phyloP scores from a whole-genome alignment of 805 yeast genomes.

The Phaffomyces thermotolerans region DNA sequence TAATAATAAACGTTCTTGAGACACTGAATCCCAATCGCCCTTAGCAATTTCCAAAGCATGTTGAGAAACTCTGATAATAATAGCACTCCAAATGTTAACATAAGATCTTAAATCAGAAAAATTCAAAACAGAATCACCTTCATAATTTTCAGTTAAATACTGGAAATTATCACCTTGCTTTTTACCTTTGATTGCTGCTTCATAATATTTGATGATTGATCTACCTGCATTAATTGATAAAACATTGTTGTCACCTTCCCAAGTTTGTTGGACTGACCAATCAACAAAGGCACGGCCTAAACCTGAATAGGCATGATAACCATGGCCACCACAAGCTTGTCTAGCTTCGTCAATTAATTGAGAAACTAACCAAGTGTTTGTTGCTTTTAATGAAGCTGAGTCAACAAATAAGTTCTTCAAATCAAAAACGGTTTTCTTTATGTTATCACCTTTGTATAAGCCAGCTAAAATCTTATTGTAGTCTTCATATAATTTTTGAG shows the following conservation, averaged over 20 bases:
- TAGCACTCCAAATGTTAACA: slow-evolving; percentile 28
- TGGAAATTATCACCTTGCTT: slow-evolving; percentile 23
- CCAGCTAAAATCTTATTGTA: slow-evolving; percentile 43
- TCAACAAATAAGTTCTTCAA: slow-evolving; percentile 76
- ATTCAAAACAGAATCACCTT: slow-evolving; percentile 17
- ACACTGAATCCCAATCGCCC: slow-evolving; percentile 29
- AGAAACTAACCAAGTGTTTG: slow-evolving; percentile 82
- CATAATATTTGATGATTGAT: slow-evolving; percentile 42
- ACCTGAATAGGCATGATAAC: slow-evolving; percentile 88
- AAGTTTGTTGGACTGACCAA: slow-evolving; percentile 97
- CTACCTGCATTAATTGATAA: slow-evolving; percentile 81
- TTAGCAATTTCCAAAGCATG: slow-evolving; percentile 25
- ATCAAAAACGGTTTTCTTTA: slow-evolving; percentile 46
- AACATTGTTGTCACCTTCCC: slow-evolving; percentile 96
- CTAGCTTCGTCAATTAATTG: slow-evolving; percentile 80
- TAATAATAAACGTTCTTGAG: slow-evolving; percentile 31
- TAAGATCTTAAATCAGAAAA: slow-evolving; percentile 14
- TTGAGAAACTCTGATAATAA: slow-evolving; percentile 27
- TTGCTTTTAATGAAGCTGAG: slow-evolving; percentile 83
- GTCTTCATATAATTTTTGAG: slow-evolving; percentile 50
- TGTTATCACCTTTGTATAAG: slow-evolving; percentile 43
- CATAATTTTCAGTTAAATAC: slow-evolving; percentile 26
- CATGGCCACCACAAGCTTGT: slow-evolving; percentile 96
- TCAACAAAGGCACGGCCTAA: slow-evolving; percentile 85
- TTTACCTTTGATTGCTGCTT: slow-evolving; percentile 31